Conservation (phyloP, 2,329 filamentous ascomycete species). For the Aureobasidium musti region DNA sequence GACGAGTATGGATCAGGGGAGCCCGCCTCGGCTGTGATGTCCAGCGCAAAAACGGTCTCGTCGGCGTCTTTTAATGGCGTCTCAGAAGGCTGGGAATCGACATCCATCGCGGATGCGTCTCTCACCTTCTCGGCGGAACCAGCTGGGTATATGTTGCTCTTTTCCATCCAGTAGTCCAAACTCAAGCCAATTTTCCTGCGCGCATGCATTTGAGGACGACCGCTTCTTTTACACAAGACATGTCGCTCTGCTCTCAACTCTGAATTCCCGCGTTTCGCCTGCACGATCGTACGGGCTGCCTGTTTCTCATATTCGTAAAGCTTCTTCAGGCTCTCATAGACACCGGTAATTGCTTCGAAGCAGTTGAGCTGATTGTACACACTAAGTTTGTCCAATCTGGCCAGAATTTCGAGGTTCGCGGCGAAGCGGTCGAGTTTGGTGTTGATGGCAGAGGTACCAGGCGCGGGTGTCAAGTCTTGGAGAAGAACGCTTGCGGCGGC, state of each 20-base stretch:
- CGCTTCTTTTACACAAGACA: slow-evolving; percentile 69
- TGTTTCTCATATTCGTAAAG: slow-evolving; percentile 72
- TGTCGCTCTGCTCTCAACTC: slow-evolving; percentile 57
- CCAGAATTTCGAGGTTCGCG: slow-evolving; percentile 68
- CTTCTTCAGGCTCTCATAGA: slow-evolving; percentile 68
- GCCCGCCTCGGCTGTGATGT: slow-evolving; percentile 63
- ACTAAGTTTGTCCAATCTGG: slow-evolving; percentile 71
- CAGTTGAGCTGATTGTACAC: slow-evolving; percentile 68
- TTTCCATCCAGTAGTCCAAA: slow-evolving; percentile 73
- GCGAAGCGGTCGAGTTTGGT: slow-evolving; percentile 71
- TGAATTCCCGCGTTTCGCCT: slow-evolving; percentile 49
- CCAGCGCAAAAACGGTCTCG: slow-evolving; percentile 62
- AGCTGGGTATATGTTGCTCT: slow-evolving; percentile 29
- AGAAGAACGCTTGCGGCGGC: slow-evolving; percentile 67
- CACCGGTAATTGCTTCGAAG: slow-evolving; percentile 72
- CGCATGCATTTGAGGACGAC: slow-evolving; percentile 70
- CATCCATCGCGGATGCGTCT: slow-evolving; percentile 42
- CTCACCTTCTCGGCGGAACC: not conserved
- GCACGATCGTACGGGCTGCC: slow-evolving; percentile 49
- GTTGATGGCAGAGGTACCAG: slow-evolving; percentile 65
- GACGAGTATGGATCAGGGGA: slow-evolving; percentile 56
- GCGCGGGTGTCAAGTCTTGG: slow-evolving; percentile 62
- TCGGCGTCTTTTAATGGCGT: not conserved
- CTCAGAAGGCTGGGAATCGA: slow-evolving; percentile 34
- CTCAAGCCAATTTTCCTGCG: slow-evolving; percentile 67